Conservation (phyloP, 257 asterid species). For the Rubia yunnanensis region DNA sequence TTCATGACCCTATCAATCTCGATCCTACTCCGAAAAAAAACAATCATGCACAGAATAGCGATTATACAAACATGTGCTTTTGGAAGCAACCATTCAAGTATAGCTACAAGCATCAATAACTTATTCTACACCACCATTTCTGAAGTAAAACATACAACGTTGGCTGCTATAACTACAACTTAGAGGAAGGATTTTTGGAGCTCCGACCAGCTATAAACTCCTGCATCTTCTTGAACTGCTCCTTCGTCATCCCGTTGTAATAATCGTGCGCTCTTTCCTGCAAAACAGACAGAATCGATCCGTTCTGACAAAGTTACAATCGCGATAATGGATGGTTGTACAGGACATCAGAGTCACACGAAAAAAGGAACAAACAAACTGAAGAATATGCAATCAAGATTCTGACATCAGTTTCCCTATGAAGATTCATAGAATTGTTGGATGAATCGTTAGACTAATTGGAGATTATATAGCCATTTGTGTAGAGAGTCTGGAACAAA, state of each 20-base stretch:
- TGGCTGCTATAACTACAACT: constrained; percentile 27
- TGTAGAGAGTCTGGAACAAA: too few relatives aligned
- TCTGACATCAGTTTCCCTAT: too few relatives aligned
- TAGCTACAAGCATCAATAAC: not conserved
- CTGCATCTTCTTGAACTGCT: constrained; percentile 89
- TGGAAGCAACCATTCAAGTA: not conserved
- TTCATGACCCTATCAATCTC: too few relatives aligned
- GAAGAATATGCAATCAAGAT: too few relatives aligned
- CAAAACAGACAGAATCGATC: not conserved
- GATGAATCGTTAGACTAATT: not conserved
- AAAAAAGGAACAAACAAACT: too few relatives aligned
- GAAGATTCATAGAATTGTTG: too few relatives aligned
- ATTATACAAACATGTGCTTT: too few relatives aligned
- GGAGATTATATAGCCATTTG: not conserved
- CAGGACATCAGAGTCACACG: too few relatives aligned
- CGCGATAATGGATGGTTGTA: too few relatives aligned
- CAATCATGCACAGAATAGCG: too few relatives aligned
- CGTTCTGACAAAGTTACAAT: not conserved
- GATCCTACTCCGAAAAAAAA: too few relatives aligned
- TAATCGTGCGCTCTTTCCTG: constrained; percentile 89
- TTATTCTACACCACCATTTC: not conserved
- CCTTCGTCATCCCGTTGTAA: constrained; percentile 77
- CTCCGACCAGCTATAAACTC: constrained; percentile 69
- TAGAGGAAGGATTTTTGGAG: constrained; percentile 58
- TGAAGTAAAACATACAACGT: too few relatives aligned